Base-by-base conservation (phyloP, 495 filamentous ascomycete genomes). In the Penicillium longicatenatum region DNA sequence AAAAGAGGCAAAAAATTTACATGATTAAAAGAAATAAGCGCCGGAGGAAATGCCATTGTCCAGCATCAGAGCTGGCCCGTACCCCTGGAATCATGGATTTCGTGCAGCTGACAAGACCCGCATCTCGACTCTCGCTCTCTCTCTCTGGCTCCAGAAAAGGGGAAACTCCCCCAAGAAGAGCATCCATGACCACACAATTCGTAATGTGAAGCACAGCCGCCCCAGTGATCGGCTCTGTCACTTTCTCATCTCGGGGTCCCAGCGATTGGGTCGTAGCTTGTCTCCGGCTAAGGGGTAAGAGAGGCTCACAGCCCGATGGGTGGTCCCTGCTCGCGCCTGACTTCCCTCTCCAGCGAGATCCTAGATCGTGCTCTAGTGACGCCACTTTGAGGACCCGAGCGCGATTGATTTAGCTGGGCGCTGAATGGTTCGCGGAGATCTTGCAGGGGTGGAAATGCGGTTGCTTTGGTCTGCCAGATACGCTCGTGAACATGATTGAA, bases 121-220 rank as follows among this genome's bases (percentile, higher is more conserved):
- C 24, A 59, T 54, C 50, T 57, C n/a, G 22, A 60, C 10, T 3
- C 19, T 16, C 21, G 3, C 31, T n/a, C 26, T 26, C 14, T 39
- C 37, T n/a, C n/a, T n/a, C n/a, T n/a, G 37, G 6, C 60, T 57
- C 57, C 53, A 57, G 54, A 62, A 62, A 67, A 67, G 57, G 62
- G 63, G 59, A 52, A 54, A 20, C 29, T 16, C 42, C 20, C 22
- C 39, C 43, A 43, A 41, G 9, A 33, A 6, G 11, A 52, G 29
- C 21, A 10, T 17, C 24, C 37, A 19, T 37, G 44, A 22, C 17
- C 16, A 58, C 19, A 12, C 19, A 31, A 62, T 41, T 54, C 16
- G 41, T 49, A 14, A 39, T 55, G 51, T 60, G 50, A 33, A 52
- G 33, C 46, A 35, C 35, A 8, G 31, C 30, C 30, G 19, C 51